Percentiles rank a stretch among this genome's conserved stretches.
phyloP scores from a whole-genome alignment of 306 rosid species.

The Acacia melanoxylon region DNA sequence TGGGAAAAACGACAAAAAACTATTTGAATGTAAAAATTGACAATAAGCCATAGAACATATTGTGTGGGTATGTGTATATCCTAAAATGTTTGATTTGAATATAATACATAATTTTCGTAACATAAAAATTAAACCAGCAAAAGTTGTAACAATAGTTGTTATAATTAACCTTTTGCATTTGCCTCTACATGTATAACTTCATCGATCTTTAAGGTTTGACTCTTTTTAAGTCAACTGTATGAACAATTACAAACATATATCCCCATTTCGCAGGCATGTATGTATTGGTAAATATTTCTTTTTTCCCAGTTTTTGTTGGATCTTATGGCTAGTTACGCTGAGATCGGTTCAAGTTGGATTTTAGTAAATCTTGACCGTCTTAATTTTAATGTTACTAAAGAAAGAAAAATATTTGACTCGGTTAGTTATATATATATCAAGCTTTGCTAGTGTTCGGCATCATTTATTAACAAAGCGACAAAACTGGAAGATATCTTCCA shows the following conservation, averaged over 20 bases:
- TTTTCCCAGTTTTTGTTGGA: constrained; percentile 33
- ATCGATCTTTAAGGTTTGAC: not conserved
- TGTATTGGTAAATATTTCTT: constrained; percentile 27
- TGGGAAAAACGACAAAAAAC: not conserved
- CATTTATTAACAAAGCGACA: not conserved
- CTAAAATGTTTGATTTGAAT: no score
- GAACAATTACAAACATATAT: constrained; percentile 40
- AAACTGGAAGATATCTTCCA: not conserved
- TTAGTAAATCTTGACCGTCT: constrained; percentile 39
- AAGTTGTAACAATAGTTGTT: not conserved
- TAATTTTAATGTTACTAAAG: not conserved
- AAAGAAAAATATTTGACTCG: not conserved
- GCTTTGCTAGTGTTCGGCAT: not conserved
- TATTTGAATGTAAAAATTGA: not conserved
- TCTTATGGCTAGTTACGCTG: constrained; percentile 40
- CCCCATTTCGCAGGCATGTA: constrained; percentile 29
- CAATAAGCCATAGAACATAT: not conserved
- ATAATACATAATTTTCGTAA: no score
- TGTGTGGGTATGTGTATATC: not conserved
- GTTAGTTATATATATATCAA: not conserved
- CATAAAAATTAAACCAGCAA: not conserved
- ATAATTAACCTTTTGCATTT: not conserved
- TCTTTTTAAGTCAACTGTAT: not conserved
- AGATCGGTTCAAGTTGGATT: constrained; percentile 45
- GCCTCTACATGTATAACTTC: not conserved